Evolutionary conservation across 2,329 filamentous ascomycete species (phyloP), one percentile per base, ranked within the genome.

Genomic region (Calonectria montana): DNA sequence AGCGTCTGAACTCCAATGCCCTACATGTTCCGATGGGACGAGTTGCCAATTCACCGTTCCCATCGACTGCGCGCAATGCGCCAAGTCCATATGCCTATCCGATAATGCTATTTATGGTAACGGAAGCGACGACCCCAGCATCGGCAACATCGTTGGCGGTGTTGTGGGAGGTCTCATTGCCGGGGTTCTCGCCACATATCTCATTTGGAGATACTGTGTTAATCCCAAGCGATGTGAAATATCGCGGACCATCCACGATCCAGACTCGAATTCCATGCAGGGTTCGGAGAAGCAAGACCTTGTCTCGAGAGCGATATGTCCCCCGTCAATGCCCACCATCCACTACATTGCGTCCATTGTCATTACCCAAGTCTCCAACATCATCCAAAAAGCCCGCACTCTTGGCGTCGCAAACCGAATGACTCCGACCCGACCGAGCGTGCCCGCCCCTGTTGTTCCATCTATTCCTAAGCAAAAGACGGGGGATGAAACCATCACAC

Each of bases 381-480:
- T 99, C 81, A 99, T 99, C 80, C 97, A 98, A 85, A 99, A 99
- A 84, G 97, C 97, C 68, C 99, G 98, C 83, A 98, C 99, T 76
- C 97, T 97, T 16, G 97, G 97, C 72, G 96, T 98, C 79, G 98
- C 95, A 72, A 98, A 98, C 85, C 91, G 96, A 77, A 95, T 96
- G 15, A 92, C 93, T 8, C 94, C 94, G 6, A 92, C 93, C 18
- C 96, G 95, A 0, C 94, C 94, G 3, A 92, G 91, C 43, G 86
- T 95, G 21, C 89, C 96, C 63, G 94, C 97, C 6, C 95, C 96
- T 21, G 96, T 96, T 0, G 96, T 99, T 5, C 97, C 97, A 48
- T 95, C 96, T 16, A 95, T 98, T 73, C 96, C 97, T 55, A 92
- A 90, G 77, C 87, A 89, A 43, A 87, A 91, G 67, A 90, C 92